These are phyloP conservation scores for Rosa rugosa DNA, from an alignment of 306 rosid genomes.

Conservation along the genomic window DNA sequence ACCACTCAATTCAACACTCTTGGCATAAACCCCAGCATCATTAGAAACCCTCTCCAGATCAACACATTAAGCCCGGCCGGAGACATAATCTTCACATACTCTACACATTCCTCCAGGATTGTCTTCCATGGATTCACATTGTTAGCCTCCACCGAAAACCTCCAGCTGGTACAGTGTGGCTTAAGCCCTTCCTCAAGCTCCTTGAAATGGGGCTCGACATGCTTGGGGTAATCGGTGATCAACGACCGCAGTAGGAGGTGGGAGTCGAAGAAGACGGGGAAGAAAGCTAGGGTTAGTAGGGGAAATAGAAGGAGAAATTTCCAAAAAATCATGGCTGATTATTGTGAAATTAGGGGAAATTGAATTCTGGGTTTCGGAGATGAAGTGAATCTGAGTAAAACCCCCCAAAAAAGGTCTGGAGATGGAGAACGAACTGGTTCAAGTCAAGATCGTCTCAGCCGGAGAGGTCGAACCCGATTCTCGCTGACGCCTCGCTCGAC, in stretches of 20 bases:
- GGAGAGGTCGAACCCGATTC: too few species aligned
- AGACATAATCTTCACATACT: slow-evolving; percentile 60
- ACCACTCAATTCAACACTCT: slow-evolving; percentile 38
- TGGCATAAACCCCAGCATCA: slow-evolving; percentile 58
- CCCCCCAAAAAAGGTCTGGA: not conserved
- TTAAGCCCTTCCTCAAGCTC: slow-evolving; percentile 37
- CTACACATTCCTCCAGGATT: slow-evolving; percentile 56
- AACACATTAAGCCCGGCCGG: slow-evolving; percentile 44
- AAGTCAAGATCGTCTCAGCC: too few species aligned
- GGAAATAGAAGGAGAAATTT: too few species aligned
- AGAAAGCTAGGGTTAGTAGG: slow-evolving; percentile 17
- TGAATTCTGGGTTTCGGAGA: not conserved
- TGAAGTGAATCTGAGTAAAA: not conserved
- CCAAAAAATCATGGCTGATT: too few species aligned
- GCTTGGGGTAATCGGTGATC: too few species aligned
- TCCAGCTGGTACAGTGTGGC: slow-evolving; percentile 51
- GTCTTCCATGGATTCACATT: slow-evolving; percentile 78
- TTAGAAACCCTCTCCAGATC: slow-evolving; percentile 58
- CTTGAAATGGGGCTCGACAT: slow-evolving; percentile 23
- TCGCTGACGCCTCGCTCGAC: too few species aligned
- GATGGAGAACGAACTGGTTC: not conserved
- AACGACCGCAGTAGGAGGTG: slow-evolving; percentile 51
- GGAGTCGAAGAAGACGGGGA: slow-evolving; percentile 38
- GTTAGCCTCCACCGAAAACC: too few species aligned
- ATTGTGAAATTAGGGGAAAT: too few species aligned